Evolutionary conservation across 2,329 filamentous ascomycete species (phyloP).

Genomic region (Septoria linicola): DNA sequence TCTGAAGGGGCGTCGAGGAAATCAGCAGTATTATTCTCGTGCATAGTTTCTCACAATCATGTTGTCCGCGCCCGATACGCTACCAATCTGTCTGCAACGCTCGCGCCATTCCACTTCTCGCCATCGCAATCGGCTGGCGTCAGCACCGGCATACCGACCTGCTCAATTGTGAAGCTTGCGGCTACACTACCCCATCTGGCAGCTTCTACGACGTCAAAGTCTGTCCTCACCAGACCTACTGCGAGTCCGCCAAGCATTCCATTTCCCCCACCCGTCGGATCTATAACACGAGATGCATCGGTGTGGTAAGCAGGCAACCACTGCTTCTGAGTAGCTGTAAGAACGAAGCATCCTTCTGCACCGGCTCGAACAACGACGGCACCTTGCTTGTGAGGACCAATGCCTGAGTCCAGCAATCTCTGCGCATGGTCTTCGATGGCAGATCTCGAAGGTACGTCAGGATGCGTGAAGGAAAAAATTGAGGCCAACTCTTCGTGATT

Average conservation of each 20-base stretch:
- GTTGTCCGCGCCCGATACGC: conserved; percentile 33
- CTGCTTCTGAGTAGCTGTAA: conserved; percentile 35
- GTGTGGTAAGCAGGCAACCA: conserved; percentile 80
- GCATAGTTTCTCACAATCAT: background rate
- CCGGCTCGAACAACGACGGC: conserved; percentile 69
- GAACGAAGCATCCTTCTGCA: conserved; percentile 66
- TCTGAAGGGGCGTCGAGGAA: too few relatives aligned
- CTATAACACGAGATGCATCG: conserved; percentile 61
- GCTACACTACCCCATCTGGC: conserved; percentile 76
- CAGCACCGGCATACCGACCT: conserved; percentile 76
- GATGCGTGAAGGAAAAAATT: conserved; percentile 63
- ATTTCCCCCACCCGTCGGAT: conserved; percentile 93
- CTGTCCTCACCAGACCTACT: conserved; percentile 55
- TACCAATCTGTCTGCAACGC: conserved; percentile 44
- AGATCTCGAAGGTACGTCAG: conserved; percentile 24
- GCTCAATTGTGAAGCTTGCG: conserved; percentile 91
- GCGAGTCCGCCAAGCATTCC: conserved; percentile 70
- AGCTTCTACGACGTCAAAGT: conserved; percentile 64
- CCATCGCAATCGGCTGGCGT: conserved; percentile 25
- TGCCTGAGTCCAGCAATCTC: conserved; percentile 33
- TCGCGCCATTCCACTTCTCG: conserved; percentile 52
- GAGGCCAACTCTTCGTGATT: conserved; percentile 87
- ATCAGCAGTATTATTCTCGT: background rate
- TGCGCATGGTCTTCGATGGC: conserved; percentile 43
- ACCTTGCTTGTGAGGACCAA: conserved; percentile 38